A percentile compares a stretch with the other conserved stretches of the same genome.
These are phyloP conservation scores for Erodium maritimum DNA, from an alignment of 345 rosid genomes.

Conservation along the genomic window DNA sequence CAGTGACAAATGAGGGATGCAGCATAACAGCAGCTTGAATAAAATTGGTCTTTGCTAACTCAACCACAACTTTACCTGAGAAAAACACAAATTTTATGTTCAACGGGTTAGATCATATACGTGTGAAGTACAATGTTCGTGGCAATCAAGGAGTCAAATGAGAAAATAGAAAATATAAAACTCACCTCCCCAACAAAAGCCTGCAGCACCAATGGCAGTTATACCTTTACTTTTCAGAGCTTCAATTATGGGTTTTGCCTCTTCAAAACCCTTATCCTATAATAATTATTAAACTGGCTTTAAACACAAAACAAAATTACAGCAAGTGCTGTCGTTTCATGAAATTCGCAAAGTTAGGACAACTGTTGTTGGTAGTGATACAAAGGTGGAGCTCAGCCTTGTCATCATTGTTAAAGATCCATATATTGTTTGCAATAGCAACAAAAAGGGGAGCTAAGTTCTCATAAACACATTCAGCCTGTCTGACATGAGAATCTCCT, in stretches of 20 bases:
- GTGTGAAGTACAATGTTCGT: too few relatives aligned
- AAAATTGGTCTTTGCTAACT: slow-evolving; percentile 38
- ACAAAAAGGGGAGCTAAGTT: neutral
- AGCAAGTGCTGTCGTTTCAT: neutral
- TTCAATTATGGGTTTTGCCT: slow-evolving; percentile 47
- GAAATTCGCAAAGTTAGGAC: neutral
- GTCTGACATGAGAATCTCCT: neutral
- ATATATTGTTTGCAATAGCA: neutral
- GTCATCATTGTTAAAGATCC: too few relatives aligned
- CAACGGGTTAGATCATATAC: neutral
- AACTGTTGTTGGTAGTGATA: neutral
- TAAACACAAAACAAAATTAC: neutral
- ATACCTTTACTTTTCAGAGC: slow-evolving; percentile 52
- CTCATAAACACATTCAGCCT: neutral
- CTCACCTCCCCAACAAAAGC: slow-evolving; percentile 43
- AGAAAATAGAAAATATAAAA: neutral
- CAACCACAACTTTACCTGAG: slow-evolving; percentile 72
- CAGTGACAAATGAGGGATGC: slow-evolving; percentile 62
- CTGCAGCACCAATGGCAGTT: slow-evolving; percentile 33
- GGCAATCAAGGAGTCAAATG: neutral
- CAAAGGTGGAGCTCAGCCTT: neutral
- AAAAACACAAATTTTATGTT: slow-evolving; percentile 1
- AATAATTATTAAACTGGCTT: slow-evolving; percentile 6
- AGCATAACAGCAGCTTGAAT: slow-evolving; percentile 56
- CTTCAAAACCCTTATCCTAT: slow-evolving; percentile 69